phyloP scores from a whole-genome alignment of 2,329 filamentous ascomycete species.

The Helotiales sp. region DNA sequence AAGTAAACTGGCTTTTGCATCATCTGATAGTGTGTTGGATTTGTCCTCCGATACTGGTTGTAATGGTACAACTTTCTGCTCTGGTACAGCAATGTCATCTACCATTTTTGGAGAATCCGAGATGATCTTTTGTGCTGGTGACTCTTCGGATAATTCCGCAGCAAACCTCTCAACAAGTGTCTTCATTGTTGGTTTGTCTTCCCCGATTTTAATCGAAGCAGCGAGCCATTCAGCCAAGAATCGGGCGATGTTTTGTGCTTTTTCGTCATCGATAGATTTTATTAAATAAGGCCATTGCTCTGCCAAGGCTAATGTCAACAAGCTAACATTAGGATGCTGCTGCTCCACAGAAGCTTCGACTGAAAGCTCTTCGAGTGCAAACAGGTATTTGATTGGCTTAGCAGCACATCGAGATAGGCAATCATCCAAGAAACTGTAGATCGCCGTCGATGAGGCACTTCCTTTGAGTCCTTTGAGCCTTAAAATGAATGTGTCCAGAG shows the following conservation, averaged over 20 bases:
- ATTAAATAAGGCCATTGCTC: slow-evolving; percentile 77
- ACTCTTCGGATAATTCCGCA: slow-evolving; percentile 38
- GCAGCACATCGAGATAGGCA: slow-evolving; percentile 74
- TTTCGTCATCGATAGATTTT: slow-evolving; percentile 47
- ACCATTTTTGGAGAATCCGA: slow-evolving; percentile 28
- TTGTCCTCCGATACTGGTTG: neutral
- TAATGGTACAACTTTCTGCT: slow-evolving; percentile 1
- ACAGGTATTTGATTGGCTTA: slow-evolving; percentile 81
- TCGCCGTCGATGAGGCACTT: slow-evolving; percentile 39
- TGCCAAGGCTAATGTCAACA: slow-evolving; percentile 66
- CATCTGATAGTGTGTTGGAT: slow-evolving; percentile 7
- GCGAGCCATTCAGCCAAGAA: slow-evolving; percentile 62
- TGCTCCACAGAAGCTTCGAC: slow-evolving; percentile 37
- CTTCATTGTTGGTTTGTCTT: slow-evolving; percentile 48
- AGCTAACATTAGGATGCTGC: slow-evolving; percentile 51
- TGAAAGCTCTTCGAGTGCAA: slow-evolving; percentile 58
- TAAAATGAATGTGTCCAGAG: slow-evolving; percentile 50
- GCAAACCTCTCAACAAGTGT: slow-evolving; percentile 45
- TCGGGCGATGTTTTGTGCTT: slow-evolving; percentile 49
- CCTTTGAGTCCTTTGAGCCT: slow-evolving; percentile 31
- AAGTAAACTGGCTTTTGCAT: slow-evolving; percentile 19
- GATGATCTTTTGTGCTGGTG: slow-evolving; percentile 35
- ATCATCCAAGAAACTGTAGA: slow-evolving; percentile 79
- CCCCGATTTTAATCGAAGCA: slow-evolving; percentile 51
- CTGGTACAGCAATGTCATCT: slow-evolving; percentile 26